Evolutionary conservation across 2,329 filamentous ascomycete species (phyloP).

Genomic region (Coleophoma cylindrospora): DNA sequence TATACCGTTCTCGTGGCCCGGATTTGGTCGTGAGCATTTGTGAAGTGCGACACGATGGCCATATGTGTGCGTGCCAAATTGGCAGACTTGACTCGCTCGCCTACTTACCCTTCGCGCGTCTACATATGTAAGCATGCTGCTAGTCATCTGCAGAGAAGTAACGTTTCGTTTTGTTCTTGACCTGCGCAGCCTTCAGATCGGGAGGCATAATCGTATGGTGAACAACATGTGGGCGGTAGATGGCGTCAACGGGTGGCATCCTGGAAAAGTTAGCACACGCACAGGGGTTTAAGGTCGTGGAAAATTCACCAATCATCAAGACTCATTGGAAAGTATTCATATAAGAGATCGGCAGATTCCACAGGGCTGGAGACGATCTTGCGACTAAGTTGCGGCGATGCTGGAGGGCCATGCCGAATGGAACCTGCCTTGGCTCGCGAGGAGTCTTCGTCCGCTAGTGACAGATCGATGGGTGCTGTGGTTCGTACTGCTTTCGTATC

Average conservation of each 20-base stretch:
- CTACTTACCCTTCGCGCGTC: too few species aligned
- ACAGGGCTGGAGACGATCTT: conserved; percentile 50
- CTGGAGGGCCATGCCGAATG: conserved; percentile 23
- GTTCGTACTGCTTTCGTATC: conserved; percentile 6
- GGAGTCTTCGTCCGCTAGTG: conserved; percentile 19
- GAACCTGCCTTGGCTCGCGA: conserved; percentile 2
- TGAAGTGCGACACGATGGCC: too few species aligned
- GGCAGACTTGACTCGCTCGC: too few species aligned
- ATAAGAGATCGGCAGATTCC: conserved; percentile 78
- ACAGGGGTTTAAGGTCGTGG: not conserved
- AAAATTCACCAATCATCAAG: conserved; percentile 72
- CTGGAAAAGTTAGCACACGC: conserved; percentile 6
- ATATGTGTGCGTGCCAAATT: too few species aligned
- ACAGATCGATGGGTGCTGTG: conserved; percentile 23
- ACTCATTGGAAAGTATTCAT: conserved; percentile 91
- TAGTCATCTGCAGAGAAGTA: not conserved
- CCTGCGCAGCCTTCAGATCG: conserved; percentile 47
- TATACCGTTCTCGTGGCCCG: too few species aligned
- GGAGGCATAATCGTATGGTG: conserved; percentile 75
- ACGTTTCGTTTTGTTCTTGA: not conserved
- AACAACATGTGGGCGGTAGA: conserved; percentile 88
- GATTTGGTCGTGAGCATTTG: too few species aligned
- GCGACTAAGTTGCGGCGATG: conserved; percentile 23
- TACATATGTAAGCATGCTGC: too few species aligned
- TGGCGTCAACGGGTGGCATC: conserved; percentile 84